A percentile compares a stretch with the other conserved stretches of the same genome.
These are phyloP conservation scores for Extremus antarcticus DNA, from an alignment of 495 filamentous ascomycete genomes.

Conservation along the genomic window DNA sequence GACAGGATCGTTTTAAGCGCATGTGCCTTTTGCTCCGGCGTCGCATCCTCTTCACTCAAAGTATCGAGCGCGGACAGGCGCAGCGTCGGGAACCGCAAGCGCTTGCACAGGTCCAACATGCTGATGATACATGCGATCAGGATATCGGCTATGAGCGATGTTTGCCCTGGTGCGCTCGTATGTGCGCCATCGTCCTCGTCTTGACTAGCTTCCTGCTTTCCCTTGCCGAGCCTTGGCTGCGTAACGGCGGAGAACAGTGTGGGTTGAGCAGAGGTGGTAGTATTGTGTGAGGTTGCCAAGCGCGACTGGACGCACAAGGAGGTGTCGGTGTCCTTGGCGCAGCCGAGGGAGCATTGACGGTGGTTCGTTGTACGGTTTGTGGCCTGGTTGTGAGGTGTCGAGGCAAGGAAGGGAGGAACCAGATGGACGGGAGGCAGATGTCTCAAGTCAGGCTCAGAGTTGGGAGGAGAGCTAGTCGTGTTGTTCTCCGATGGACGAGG, in stretches of 20 bases:
- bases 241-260: neutral
- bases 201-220: neutral
- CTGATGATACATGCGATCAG: neutral
- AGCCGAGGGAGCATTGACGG: neutral
- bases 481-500: neutral
- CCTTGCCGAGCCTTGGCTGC: neutral
- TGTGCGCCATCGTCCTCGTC: neutral
- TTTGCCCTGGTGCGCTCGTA: neutral
- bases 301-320: neutral
- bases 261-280: neutral
- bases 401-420: neutral
- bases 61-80: neutral
- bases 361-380: neutral
- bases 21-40: slow-evolving; percentile 6
- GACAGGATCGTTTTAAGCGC: slow-evolving; percentile 1
- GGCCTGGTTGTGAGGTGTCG: neutral
- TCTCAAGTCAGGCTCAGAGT: neutral
- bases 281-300: neutral
- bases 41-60: neutral
- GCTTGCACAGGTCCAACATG: neutral
- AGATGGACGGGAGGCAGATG: neutral
- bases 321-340: neutral
- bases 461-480: neutral
- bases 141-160: neutral
- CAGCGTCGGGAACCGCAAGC: neutral